phyloP scores from a whole-genome alignment of 257 asterid species.

The Solanum tarijense region DNA sequence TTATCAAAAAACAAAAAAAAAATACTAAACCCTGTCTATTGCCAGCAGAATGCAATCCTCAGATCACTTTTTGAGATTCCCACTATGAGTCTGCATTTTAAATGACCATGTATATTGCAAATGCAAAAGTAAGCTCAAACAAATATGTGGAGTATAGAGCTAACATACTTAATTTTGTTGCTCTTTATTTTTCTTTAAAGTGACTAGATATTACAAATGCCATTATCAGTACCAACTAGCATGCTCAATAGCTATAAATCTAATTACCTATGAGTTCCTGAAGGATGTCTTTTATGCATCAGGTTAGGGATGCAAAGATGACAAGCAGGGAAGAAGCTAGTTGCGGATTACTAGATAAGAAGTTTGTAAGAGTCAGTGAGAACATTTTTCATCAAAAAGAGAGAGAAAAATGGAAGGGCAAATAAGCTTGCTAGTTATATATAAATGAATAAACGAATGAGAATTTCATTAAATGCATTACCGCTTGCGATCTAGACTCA shows the following conservation, averaged over 20 bases:
- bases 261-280: background rate
- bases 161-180: background rate
- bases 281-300: background rate
- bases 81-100: background rate
- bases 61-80: background rate
- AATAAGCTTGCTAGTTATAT: background rate
- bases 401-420: background rate
- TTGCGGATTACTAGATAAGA: background rate
- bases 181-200: background rate
- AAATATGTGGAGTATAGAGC: background rate
- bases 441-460: background rate
- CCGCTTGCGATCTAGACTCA: slow-evolving; percentile 70
- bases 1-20: background rate
- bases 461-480: slow-evolving; percentile 12
- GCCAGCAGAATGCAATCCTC: background rate
- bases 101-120: background rate
- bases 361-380: background rate
- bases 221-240: background rate
- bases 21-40: background rate
- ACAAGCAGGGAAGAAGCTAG: background rate
- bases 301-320: background rate
- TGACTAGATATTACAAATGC: background rate
- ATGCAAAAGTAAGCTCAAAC: background rate
- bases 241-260: background rate
- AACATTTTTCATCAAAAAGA: background rate